phyloP scores from a whole-genome alignment of 31 red algal genomes.

The Porphyra umbilicalis region DNA sequence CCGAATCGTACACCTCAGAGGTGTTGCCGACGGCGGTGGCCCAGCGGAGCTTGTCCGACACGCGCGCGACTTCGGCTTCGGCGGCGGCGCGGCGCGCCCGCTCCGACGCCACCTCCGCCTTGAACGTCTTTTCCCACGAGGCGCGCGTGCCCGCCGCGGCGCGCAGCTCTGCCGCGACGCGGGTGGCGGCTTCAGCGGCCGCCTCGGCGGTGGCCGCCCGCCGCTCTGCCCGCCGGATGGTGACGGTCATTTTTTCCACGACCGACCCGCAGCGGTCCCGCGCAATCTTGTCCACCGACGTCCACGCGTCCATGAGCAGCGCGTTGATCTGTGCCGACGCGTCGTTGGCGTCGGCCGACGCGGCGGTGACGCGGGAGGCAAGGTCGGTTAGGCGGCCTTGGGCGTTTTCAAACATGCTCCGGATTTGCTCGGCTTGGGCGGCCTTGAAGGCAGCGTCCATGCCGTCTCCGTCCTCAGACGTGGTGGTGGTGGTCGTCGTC shows the following conservation, averaged over 20 bases:
- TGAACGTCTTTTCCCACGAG: constrained; percentile 17
- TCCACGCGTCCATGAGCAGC: constrained; percentile 77
- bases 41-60: constrained; percentile 71
- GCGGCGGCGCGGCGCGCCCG: constrained; percentile 22
- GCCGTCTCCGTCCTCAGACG: neutral
- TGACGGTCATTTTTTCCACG: constrained; percentile 40
- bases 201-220: constrained; percentile 24
- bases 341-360: constrained; percentile 65
- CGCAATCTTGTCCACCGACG: constrained; percentile 60
- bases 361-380: constrained; percentile 55
- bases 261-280: constrained; percentile 70
- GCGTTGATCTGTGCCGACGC: constrained; percentile 77
- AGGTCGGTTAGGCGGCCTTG: constrained; percentile 65
- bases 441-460: neutral
- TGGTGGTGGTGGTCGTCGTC: neutral
- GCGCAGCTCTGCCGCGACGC: constrained; percentile 35
- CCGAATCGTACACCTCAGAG: constrained; percentile 57
- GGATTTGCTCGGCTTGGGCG: constrained; percentile 48
- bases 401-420: constrained; percentile 57
- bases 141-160: constrained; percentile 5
- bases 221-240: constrained; percentile 40
- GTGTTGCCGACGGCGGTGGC: constrained; percentile 57
- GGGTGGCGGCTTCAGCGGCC: constrained; percentile 9
- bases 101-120: constrained; percentile 45
- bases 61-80: constrained; percentile 32